Evolutionary conservation across 192 early-diverging fungal genomes (phyloP).

Genomic region (Entrophospora sp.): DNA sequence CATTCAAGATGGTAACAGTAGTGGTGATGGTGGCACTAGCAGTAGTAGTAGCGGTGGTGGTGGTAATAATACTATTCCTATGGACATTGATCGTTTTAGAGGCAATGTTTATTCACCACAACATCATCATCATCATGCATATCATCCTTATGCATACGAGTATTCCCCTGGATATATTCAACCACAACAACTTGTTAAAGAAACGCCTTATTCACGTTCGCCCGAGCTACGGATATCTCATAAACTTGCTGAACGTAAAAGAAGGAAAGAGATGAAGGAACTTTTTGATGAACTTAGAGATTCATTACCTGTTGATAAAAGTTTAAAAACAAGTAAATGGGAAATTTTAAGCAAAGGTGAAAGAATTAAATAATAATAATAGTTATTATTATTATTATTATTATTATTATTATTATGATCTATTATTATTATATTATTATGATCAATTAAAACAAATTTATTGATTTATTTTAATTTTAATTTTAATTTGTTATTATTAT

Average conservation of each 20-base stretch:
- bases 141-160: conserved; percentile 21
- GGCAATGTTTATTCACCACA: conserved; percentile 10
- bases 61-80: too few species aligned
- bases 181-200: conserved; percentile 12
- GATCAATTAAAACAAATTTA: conserved; percentile 5
- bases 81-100: conserved; percentile 19
- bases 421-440: neutral
- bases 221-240: conserved; percentile 79
- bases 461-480: neutral
- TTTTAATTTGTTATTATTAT: neutral
- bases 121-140: conserved; percentile 14
- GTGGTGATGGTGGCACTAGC: too few species aligned
- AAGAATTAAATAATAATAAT: conserved; percentile 26
- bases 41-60: too few species aligned
- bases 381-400: neutral
- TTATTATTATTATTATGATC: too few species aligned
- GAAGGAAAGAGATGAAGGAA: conserved; percentile 86
- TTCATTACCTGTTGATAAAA: conserved; percentile 68
- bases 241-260: conserved; percentile 79
- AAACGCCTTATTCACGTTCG: conserved; percentile 57
- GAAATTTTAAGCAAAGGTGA: conserved; percentile 82
- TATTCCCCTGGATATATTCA: conserved; percentile 28
- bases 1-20: conserved; percentile 10
- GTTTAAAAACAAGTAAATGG: conserved; percentile 81
- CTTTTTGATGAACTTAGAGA: conserved; percentile 80